Conservation (phyloP, 768 basidiomycete genomes). For the Chlorophyllum brunneum region DNA sequence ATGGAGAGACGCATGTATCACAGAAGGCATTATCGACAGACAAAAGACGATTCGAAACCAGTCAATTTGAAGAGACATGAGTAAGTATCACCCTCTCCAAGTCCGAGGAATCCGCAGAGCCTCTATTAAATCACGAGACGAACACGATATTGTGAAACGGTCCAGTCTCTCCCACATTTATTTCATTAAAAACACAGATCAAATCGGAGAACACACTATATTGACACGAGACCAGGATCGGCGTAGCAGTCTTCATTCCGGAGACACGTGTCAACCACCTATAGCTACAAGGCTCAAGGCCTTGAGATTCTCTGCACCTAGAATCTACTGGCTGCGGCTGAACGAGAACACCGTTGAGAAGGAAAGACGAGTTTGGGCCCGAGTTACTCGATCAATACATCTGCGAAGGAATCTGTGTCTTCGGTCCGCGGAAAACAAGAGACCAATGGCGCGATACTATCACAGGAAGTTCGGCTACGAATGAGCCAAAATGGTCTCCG, state of each 20-base stretch:
- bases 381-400: not conserved
- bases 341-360: not conserved
- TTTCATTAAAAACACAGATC: not conserved
- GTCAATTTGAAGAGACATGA: too few relatives aligned
- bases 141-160: constrained; percentile 1
- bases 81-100: not conserved
- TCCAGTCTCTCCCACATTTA: not conserved
- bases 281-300: not conserved
- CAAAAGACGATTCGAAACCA: too few relatives aligned
- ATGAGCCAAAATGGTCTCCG: not conserved
- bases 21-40: too few relatives aligned
- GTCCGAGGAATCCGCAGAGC: not conserved
- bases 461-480: constrained; percentile 2
- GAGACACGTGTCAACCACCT: not conserved
- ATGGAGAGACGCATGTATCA: too few relatives aligned
- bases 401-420: not conserved
- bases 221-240: not conserved
- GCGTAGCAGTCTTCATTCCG: constrained; percentile 4
- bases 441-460: not conserved
- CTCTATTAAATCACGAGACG: constrained; percentile 2
- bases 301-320: too few relatives aligned
- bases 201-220: not conserved
- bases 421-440: constrained; percentile 11
- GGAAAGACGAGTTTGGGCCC: constrained; percentile 3
- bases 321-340: not conserved